Base-by-base conservation (phyloP, 2,329 filamentous ascomycete species). In the Capronia epimyces region DNA sequence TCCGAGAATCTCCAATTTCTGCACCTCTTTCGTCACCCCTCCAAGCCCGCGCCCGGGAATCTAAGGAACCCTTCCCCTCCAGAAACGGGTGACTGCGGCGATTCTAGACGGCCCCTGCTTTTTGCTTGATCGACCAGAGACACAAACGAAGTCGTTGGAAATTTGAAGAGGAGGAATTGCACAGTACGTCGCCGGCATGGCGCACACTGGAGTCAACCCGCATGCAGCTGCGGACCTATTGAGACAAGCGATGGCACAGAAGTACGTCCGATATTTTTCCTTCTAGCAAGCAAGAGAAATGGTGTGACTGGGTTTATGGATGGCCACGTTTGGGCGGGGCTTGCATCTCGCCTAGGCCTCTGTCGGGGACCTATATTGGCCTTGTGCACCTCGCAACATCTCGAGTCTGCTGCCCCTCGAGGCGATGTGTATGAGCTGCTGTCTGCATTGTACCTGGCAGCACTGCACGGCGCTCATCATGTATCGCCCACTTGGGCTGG, bases 181-280 rank as follows among this genome's bases (percentile, higher is more conserved):
- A 37, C 13, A 39, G 43, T 47, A 27, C 31, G 25, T 43, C 43
- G 55, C 54, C 57, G 48, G 37, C 49, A 62, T 62, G 59, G 59
- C 59, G 56, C 59, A 62, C 43, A 50, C 52, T 40, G 58, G 57
- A 15, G 49, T 62, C 43, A 76, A 74, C 60, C 67, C 72, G 61
- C 69, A 74, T 61, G 72, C 71, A 52, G 77, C 79, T 49, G 75
- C 76, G 45, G 79, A 81, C 62, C 67, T 80, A 66, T 68, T 80
- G 62, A 74, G 78, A 63, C 80, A 81, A 67, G 73, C 77, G 52
- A 75, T 78, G 67, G 67, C 75, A 65, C 76, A 77, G 64, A 77
- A 74, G 79, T 82, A 74, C 75, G 77, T 73, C 50, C 49, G 55
- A 51, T 39, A 47, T 56, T 57, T 57, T 49, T 54, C 52, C 3